Conservation (phyloP, 2,329 filamentous ascomycete genomes). For the Epichloe aotearoae region DNA sequence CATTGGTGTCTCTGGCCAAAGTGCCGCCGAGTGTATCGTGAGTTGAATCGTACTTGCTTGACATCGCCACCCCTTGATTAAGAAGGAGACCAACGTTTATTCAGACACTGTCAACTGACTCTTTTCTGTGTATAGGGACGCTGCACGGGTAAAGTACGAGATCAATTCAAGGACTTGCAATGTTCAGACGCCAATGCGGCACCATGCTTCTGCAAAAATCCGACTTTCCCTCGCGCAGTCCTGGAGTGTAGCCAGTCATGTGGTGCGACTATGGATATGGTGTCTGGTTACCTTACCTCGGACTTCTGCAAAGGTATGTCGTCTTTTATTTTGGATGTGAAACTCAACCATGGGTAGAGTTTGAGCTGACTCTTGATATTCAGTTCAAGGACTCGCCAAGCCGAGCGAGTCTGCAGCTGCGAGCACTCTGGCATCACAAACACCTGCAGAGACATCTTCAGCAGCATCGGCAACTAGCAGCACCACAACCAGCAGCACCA, state of each 20-base stretch:
- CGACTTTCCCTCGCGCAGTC: slow-evolving; percentile 23
- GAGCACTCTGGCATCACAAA: background rate
- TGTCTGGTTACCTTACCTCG: slow-evolving; percentile 9
- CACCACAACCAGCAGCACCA: background rate
- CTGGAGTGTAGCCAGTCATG: slow-evolving; percentile 24
- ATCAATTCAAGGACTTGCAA: slow-evolving; percentile 10
- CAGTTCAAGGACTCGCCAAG: slow-evolving; percentile 1
- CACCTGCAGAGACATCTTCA: background rate
- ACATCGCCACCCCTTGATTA: too few relatives aligned
- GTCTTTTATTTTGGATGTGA: background rate
- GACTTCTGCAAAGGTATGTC: slow-evolving; percentile 14
- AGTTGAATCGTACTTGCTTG: slow-evolving; percentile 8
- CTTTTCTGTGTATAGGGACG: slow-evolving; percentile 5
- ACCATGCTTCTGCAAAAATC: slow-evolving; percentile 27
- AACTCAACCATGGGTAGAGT: background rate
- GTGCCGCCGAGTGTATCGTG: slow-evolving; percentile 17
- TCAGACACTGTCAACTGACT: background rate
- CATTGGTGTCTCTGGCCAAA: slow-evolving; percentile 14
- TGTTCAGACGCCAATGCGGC: slow-evolving; percentile 18
- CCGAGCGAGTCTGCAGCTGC: background rate
- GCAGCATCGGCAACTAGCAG: background rate
- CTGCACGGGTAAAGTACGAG: slow-evolving; percentile 11
- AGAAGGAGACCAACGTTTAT: too few relatives aligned
- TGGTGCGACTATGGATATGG: slow-evolving; percentile 11
- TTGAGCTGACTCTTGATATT: background rate